Conservation (phyloP, 192 early-diverging fungal genomes). For the Allomyces macrogynus region DNA sequence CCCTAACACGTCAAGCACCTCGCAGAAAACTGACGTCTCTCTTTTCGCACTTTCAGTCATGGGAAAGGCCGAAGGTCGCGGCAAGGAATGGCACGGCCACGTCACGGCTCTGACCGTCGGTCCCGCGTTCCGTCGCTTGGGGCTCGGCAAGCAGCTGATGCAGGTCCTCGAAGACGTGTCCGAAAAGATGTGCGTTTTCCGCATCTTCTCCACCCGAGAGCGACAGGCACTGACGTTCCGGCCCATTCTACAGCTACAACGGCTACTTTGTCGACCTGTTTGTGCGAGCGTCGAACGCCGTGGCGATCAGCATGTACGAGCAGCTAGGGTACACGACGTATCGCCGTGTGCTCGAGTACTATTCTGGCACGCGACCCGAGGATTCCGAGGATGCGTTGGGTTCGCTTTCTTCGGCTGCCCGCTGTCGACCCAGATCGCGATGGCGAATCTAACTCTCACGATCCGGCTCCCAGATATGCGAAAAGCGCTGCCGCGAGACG, state of each 20-base stretch:
- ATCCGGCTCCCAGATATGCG: slow-evolving; percentile 76
- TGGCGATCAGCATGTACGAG: slow-evolving; percentile 84
- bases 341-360: slow-evolving; percentile 73
- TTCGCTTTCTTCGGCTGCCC: background rate
- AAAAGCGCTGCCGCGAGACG: slow-evolving; percentile 73
- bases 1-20: too few relatives aligned
- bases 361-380: slow-evolving; percentile 34
- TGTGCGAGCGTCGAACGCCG: slow-evolving; percentile 73
- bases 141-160: slow-evolving; percentile 80
- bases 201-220: background rate
- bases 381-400: slow-evolving; percentile 59
- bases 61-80: slow-evolving; percentile 85
- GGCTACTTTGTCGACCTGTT: slow-evolving; percentile 92
- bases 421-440: background rate
- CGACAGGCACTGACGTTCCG: background rate
- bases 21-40: background rate
- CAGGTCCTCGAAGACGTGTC: slow-evolving; percentile 69
- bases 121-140: slow-evolving; percentile 80
- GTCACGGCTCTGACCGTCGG: slow-evolving; percentile 94
- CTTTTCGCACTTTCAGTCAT: slow-evolving; percentile 34
- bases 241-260: slow-evolving; percentile 34
- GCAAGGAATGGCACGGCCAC: slow-evolving; percentile 87
- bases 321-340: slow-evolving; percentile 81
- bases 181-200: slow-evolving; percentile 40
- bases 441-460: slow-evolving; percentile 1